Percentiles rank a stretch among this genome's conserved stretches.
Evolutionary conservation across 192 early-diverging fungal species (phyloP).

Genomic region (Rhizoclosmatium globosum): DNA sequence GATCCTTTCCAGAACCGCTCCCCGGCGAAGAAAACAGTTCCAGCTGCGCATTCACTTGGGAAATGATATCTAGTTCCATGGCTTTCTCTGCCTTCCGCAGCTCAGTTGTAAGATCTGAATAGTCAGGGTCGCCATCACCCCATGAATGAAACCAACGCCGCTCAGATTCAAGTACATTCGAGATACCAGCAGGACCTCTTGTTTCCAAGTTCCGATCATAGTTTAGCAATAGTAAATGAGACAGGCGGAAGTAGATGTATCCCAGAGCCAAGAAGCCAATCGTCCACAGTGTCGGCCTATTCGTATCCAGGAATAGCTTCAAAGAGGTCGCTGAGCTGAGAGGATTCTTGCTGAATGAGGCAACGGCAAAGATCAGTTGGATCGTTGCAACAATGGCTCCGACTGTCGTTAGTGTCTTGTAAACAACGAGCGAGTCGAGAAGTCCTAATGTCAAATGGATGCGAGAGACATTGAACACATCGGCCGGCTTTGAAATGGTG

Average conservation of each 20-base stretch:
- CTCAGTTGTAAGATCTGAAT: not conserved
- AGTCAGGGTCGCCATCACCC: constrained; percentile 15
- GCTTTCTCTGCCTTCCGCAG: constrained; percentile 6
- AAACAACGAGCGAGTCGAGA: not conserved
- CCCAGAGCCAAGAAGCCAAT: not conserved
- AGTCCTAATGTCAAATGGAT: constrained; percentile 17
- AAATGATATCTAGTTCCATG: not conserved
- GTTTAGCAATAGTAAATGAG: not conserved
- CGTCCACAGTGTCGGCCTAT: not conserved
- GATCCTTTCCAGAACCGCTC: not conserved
- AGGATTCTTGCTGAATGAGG: not conserved
- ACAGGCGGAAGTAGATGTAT: not conserved
- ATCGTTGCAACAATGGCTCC: not conserved
- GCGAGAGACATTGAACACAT: not conserved
- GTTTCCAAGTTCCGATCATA: not conserved
- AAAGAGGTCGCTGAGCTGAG: not conserved
- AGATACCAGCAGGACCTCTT: not conserved
- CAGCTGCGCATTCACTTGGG: not conserved
- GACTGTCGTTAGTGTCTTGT: not conserved
- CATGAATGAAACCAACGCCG: not conserved
- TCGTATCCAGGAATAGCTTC: not conserved
- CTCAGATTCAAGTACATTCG: not conserved
- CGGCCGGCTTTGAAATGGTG: not conserved
- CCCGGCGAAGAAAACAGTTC: not conserved
- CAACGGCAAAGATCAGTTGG: not conserved